These are phyloP conservation scores for Cordyceps sp. DNA, from an alignment of 2,329 filamentous ascomycete species.

Conservation along the genomic window DNA sequence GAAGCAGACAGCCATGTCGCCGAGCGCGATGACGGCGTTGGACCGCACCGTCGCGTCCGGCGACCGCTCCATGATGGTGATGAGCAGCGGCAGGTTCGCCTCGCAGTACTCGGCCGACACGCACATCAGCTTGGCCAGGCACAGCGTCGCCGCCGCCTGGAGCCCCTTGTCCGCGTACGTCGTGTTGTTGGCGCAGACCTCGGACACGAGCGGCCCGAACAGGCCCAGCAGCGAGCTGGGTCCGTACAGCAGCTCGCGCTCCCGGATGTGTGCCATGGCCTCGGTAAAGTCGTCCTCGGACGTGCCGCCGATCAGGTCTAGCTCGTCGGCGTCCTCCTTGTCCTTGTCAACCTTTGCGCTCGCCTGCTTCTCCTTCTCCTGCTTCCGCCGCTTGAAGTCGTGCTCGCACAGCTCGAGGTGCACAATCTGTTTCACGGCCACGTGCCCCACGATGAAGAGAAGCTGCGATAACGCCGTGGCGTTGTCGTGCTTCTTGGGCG, in stretches of 20 bases:
- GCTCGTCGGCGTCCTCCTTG: conserved; percentile 58
- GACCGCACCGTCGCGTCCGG: conserved; percentile 83
- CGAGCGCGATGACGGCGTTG: conserved; percentile 91
- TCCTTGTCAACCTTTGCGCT: conserved; percentile 31
- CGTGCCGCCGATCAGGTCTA: conserved; percentile 92
- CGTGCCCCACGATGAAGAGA: conserved; percentile 86
- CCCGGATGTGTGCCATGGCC: conserved; percentile 68
- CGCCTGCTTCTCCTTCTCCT: conserved; percentile 60
- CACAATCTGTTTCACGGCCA: conserved; percentile 97
- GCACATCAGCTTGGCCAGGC: conserved; percentile 96
- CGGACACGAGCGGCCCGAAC: conserved; percentile 80
- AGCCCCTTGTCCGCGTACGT: conserved; percentile 78
- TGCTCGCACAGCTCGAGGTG: conserved; percentile 94
- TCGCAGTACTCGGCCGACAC: conserved; percentile 96
- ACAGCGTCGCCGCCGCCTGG: conserved; percentile 84
- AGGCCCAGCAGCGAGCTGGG: conserved; percentile 70
- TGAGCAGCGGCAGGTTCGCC: conserved; percentile 75
- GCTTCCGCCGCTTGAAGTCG: conserved; percentile 94
- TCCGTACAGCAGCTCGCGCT: conserved; percentile 70
- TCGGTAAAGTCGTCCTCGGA: conserved; percentile 89
- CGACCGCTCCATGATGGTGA: conserved; percentile 94
- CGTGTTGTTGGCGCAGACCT: conserved; percentile 91
- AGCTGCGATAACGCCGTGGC: conserved; percentile 74
- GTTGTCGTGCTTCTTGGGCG: conserved; percentile 42
- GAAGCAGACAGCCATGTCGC: conserved; percentile 99